A percentile compares a stretch with the other conserved stretches of the same genome.
These are phyloP conservation scores for Trichoderma brevicompactum DNA, from an alignment of 2,329 filamentous ascomycete genomes.

Conservation along the genomic window DNA sequence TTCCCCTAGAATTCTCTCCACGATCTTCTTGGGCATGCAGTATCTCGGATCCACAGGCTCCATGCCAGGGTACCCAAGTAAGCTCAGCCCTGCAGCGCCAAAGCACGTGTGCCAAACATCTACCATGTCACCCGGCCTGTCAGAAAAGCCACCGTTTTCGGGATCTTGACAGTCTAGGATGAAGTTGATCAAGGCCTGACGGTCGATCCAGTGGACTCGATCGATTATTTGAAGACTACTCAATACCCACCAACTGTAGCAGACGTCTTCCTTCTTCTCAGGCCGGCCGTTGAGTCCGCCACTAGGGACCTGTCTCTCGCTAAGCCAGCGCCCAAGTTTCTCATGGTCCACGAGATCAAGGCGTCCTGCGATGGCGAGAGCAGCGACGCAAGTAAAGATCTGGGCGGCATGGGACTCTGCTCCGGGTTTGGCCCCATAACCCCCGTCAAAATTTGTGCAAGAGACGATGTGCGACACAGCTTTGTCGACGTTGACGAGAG, in stretches of 20 bases:
- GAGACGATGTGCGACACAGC: slow-evolving; percentile 78
- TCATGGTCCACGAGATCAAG: slow-evolving; percentile 83
- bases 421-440: slow-evolving; percentile 85
- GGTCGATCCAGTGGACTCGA: slow-evolving; percentile 91
- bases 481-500: slow-evolving; percentile 76
- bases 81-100: slow-evolving; percentile 82
- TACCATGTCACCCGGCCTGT: slow-evolving; percentile 90
- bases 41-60: slow-evolving; percentile 87
- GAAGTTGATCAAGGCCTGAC: slow-evolving; percentile 74
- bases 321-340: slow-evolving; percentile 85
- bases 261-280: slow-evolving; percentile 95
- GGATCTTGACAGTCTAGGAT: slow-evolving; percentile 89
- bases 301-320: slow-evolving; percentile 84
- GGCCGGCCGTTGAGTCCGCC: slow-evolving; percentile 93
- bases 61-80: slow-evolving; percentile 77
- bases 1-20: slow-evolving; percentile 58
- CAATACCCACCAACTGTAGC: slow-evolving; percentile 99
- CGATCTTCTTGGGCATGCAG: slow-evolving; percentile 74
- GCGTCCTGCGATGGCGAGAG: slow-evolving; percentile 79
- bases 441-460: slow-evolving; percentile 93
- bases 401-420: slow-evolving; percentile 95
- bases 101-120: slow-evolving; percentile 97
- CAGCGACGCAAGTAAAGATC: slow-evolving; percentile 91
- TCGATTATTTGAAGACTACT: slow-evolving; percentile 90
- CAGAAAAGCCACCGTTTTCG: slow-evolving; percentile 82